Evolutionary conservation across 2,329 filamentous ascomycete genomes (phyloP), one percentile per base, ranked within the genome.

Genomic region (Colletotrichum gigasporum): DNA sequence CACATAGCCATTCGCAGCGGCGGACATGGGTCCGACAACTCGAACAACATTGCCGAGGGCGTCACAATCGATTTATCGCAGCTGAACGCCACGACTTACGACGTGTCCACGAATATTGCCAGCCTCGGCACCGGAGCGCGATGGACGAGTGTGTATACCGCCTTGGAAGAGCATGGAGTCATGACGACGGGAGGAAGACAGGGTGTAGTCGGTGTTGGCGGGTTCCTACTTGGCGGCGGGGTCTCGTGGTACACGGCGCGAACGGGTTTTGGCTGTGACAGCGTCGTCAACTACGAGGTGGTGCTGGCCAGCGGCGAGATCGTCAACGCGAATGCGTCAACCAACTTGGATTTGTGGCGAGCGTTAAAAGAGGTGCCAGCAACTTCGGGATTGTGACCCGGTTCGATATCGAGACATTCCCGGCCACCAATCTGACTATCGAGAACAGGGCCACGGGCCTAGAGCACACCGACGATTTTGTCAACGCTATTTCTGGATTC

Each of bases 321-420:
- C 39, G 70, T 81, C 24, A 76, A 77, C 16, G 80, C 77, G 14
- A 80, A 77, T 42, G 66, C 64, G 0, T 58, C 66, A 0, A 57
- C 72, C 3, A 73, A 83, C 57, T 32, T 71, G 0, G 80, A 83
- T 57, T 73, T 85, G 0, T 84, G 71, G 67, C 75, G 72, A 50
- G 82, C 81, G 2, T 83, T 3, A 78, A 79, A 50, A 83, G 81
- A 16, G 82, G 81, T 18, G 75, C 77, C 32, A 80, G 77, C 69
- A 84, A 84, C 68, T 81, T 82, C 48, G 82, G 80, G 44, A 71
- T 79, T 66, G 75, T 76, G 5, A 72, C 76, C 6, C 39, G 42
- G 20, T 63, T 56, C 42, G 52, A 56, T n/a, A n/a, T n/a, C n/a
- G n/a, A n/a, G n/a, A n/a, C n/a, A n/a, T n/a, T n/a, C n/a, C n/a